Base-by-base conservation (phyloP, 805 yeast species). In the Maudiozyma barnettii region DNA sequence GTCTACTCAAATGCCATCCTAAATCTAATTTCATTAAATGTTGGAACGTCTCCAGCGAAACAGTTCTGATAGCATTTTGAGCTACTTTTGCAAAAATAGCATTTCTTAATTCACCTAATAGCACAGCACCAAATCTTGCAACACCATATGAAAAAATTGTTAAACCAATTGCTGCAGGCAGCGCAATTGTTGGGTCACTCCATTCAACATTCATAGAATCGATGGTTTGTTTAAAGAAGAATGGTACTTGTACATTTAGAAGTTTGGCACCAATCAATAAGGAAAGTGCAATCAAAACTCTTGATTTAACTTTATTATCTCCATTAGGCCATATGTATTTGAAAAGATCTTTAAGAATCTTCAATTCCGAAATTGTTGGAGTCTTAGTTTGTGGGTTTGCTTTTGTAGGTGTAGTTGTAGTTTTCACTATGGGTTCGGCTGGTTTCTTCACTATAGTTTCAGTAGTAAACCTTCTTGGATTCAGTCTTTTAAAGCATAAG, bases 51-150 rank as follows among this genome's bases (percentile, higher is more conserved):
- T 84, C 86, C 43, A 81, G 72, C 1, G 98, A 96, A 33, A 93
- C 97, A 46, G 82, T 76, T 62, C 88, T 79, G 57, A 93, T 91
- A 21, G 99, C 97, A 57, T 81, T 79, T 65, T 93, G 99, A 12
- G 96, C 95, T 29, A 93, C 99, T 22, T 84, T 78, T 0, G 98
- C 97, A 70, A 93, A 93, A 5, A 93, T 81, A 0, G 99, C 99
- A 63, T 93, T 93, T 56, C 98, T 73, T 52, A 93, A 71, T 64
- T 93, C 99, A 30, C 98, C 98, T 66, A 93, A 87, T 14, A 93
- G 66, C 2, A 91, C 95, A 4, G 98, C 84, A 29, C 98, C 96
- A 60, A 93, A 88, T 49, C 99, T 72, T 0, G 98, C 95, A 16
- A 85, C 81, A 47, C 99, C 99, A 61, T 93, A 93, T 0, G 95